Conservation (phyloP, 1,284 basidiomycete species). For the Hemileia vastatrix region DNA sequence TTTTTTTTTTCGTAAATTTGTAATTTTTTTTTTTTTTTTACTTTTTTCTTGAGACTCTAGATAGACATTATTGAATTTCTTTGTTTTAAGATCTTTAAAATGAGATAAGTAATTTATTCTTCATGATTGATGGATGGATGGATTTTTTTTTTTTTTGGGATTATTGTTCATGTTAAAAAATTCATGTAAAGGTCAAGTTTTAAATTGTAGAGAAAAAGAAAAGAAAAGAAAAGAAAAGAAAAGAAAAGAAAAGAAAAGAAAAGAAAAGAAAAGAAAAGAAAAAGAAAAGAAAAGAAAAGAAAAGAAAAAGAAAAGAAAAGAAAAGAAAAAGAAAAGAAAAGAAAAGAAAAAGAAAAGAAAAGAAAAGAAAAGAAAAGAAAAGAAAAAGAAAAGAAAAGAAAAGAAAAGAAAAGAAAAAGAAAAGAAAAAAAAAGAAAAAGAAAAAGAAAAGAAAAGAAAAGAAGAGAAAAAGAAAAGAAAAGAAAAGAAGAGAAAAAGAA, state of each 20-base stretch:
- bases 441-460: neutral
- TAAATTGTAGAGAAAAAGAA: slow-evolving; percentile 3
- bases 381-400: neutral
- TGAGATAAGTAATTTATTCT: neutral
- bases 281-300: neutral
- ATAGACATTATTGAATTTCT: neutral
- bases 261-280: neutral
- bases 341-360: neutral
- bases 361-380: neutral
- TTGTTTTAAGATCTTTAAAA: neutral
- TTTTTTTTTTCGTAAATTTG: no score
- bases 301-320: neutral
- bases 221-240: slow-evolving; percentile 10
- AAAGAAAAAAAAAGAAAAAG: neutral
- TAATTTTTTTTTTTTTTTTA: neutral
- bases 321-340: neutral
- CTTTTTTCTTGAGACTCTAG: neutral
- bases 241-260: slow-evolving; percentile 10
- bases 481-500: neutral
- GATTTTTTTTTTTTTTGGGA: neutral
- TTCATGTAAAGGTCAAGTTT: neutral
- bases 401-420: neutral
- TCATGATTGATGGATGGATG: neutral
- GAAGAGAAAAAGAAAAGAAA: neutral
- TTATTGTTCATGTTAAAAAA: neutral